Evolutionary conservation across 2,329 filamentous ascomycete species (phyloP).

Genomic region (Fusarium sp.): DNA sequence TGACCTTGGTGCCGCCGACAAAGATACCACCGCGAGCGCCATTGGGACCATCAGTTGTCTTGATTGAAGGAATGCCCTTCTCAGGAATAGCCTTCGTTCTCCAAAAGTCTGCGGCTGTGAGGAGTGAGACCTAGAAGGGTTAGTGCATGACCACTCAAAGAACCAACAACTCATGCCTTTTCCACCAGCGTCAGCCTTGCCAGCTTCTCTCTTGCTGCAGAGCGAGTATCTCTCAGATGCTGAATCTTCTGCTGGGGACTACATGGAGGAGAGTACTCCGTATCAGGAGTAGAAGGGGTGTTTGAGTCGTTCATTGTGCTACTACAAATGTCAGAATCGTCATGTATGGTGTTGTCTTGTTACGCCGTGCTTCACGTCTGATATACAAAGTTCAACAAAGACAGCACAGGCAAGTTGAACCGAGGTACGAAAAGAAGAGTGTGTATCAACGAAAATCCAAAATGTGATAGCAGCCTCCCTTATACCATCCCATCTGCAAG

Average conservation of each 20-base stretch:
- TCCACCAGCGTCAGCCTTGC: slow-evolving; percentile 64
- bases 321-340: background rate
- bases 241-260: slow-evolving; percentile 54
- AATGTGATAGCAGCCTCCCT: slow-evolving; percentile 3
- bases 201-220: slow-evolving; percentile 60
- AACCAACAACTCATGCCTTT: slow-evolving; percentile 55
- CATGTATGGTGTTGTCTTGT: background rate
- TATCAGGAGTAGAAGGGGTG: slow-evolving; percentile 57
- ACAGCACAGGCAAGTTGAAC: background rate
- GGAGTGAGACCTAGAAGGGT: slow-evolving; percentile 61
- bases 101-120: slow-evolving; percentile 75
- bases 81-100: slow-evolving; percentile 71
- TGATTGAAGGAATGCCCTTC: slow-evolving; percentile 71
- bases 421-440: slow-evolving; percentile 1
- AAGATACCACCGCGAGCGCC: slow-evolving; percentile 75
- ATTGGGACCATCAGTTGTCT: slow-evolving; percentile 76
- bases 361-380: background rate
- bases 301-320: slow-evolving; percentile 38
- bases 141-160: background rate
- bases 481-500: slow-evolving; percentile 6
- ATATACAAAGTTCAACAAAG: background rate
- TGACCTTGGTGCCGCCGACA: slow-evolving; percentile 71
- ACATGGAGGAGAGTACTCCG: slow-evolving; percentile 58
- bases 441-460: background rate
- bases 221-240: slow-evolving; percentile 51